Evolutionary conservation across 2,329 filamentous ascomycete genomes (phyloP), one percentile per base, ranked within the genome.

Genomic region (Pyricularia grisea): DNA sequence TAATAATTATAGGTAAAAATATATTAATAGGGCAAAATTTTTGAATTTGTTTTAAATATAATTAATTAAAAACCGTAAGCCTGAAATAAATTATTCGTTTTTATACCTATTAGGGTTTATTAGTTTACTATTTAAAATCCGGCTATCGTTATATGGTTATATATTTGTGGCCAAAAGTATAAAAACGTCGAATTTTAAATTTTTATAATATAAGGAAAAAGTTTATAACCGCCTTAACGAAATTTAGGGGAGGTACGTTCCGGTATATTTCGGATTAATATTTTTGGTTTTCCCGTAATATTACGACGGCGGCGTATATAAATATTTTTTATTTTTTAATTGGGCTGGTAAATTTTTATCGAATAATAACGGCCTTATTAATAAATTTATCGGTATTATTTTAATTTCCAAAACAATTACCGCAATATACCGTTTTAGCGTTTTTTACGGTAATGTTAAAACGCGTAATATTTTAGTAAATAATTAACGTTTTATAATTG

Each of bases 161-260:
- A 80, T 76, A 60, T 72, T 81, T 25, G 74, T 81, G 2, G 78
- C 78, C n/a, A 81, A 82, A 71, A 79, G 77, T 4, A 72, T 81
- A 14, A 74, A 80, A 71, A 50, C 27, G 0, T 10, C 67, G 6
- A 66, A 78, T 66, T 31, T 69, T 1, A 27, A 3, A 5, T 67
- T 67, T 79, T 65, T 72, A 50, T 14, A 70, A 50, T 31, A 71
- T 10, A 70, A 72, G 65, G 68, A 68, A 3, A 67, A 67, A 12
- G 50, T 71, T 6, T 72, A 71, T 68, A 20, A 68, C 27, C 55
- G n/a, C 33, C 66, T 68, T 9, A 65, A 55, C 63, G 7, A 68
- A 6, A 42, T 71, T 27, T 67, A 71, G 68, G 70, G 70, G 30
- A 64, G 28, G 68, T 27, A 68, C 66, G 42, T 72, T n/a, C 70